Evolutionary conservation across 2,329 filamentous ascomycete genomes (phyloP).

Genomic region (Colletotrichum costaricense): DNA sequence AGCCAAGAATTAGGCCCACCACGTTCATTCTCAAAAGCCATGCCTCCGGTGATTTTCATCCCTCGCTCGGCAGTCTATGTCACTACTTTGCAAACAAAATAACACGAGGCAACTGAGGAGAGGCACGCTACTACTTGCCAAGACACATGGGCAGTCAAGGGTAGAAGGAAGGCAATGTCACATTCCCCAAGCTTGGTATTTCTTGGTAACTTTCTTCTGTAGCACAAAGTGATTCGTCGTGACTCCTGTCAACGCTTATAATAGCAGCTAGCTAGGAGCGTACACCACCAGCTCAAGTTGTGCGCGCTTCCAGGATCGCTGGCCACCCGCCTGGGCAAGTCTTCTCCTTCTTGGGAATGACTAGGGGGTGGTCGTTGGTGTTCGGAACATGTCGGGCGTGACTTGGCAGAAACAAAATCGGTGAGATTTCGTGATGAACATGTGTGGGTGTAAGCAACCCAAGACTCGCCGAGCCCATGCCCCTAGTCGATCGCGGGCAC

Average conservation of each 20-base stretch:
- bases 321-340: conserved; percentile 1
- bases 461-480: not conserved
- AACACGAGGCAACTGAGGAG: not conserved
- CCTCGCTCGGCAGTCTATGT: conserved; percentile 12
- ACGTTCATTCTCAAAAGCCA: not conserved
- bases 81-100: not conserved
- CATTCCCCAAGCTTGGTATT: conserved; percentile 10
- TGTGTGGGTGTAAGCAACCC: not conserved
- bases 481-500: conserved; percentile 2
- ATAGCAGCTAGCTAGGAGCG: conserved; percentile 4
- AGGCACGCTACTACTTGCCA: conserved; percentile 14
- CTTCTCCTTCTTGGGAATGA: not conserved
- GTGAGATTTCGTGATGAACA: not conserved
- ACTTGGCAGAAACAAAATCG: conserved; percentile 14
- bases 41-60: conserved; percentile 10
- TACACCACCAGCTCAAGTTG: not conserved
- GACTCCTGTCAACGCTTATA: not conserved
- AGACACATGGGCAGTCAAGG: conserved; percentile 1
- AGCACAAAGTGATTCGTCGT: not conserved
- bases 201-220: conserved; percentile 16
- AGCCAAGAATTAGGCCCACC: conserved; percentile 14
- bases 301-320: not conserved
- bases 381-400: conserved; percentile 32
- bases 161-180: not conserved
- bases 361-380: conserved; percentile 10